Conservation (phyloP, 139 green algal genomes). For the Yamagishiella unicocca region DNA sequence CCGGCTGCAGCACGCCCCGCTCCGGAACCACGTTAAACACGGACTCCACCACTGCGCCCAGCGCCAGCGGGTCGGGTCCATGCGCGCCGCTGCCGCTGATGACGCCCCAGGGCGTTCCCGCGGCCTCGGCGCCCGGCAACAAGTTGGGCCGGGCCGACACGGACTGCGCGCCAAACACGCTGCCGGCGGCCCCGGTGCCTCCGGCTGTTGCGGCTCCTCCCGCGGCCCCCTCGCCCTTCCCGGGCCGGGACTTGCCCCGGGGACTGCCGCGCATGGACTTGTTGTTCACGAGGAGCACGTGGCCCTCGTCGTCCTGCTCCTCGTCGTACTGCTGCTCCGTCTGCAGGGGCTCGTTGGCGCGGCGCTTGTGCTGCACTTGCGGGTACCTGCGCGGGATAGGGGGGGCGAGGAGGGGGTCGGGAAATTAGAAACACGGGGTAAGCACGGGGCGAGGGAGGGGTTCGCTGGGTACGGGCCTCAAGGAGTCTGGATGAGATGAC, state of each 20-base stretch:
- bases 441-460: not conserved
- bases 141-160: not conserved
- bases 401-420: too few relatives aligned
- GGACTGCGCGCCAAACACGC: not conserved
- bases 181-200: too few relatives aligned
- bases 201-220: not conserved
- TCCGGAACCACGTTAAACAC: slow-evolving; percentile 46
- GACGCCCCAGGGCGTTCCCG: slow-evolving; percentile 13
- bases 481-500: too few relatives aligned
- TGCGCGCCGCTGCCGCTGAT: slow-evolving; percentile 36
- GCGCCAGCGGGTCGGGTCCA: slow-evolving; percentile 51
- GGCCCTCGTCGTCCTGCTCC: slow-evolving; percentile 44
- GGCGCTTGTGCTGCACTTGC: slow-evolving; percentile 35
- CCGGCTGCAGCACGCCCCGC: slow-evolving; percentile 54
- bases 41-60: slow-evolving; percentile 36
- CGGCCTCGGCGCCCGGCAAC: not conserved
- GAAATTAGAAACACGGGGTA: too few relatives aligned
- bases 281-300: slow-evolving; percentile 34
- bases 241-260: not conserved
- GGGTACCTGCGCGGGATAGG: slow-evolving; percentile 2
- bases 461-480: too few relatives aligned
- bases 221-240: too few relatives aligned
- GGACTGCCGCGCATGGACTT: not conserved
- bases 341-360: slow-evolving; percentile 44
- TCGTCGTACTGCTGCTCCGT: slow-evolving; percentile 46